Evolutionary conservation across 1,139 yeast genomes (phyloP).

Genomic region (Wickerhamomyces sp.): DNA sequence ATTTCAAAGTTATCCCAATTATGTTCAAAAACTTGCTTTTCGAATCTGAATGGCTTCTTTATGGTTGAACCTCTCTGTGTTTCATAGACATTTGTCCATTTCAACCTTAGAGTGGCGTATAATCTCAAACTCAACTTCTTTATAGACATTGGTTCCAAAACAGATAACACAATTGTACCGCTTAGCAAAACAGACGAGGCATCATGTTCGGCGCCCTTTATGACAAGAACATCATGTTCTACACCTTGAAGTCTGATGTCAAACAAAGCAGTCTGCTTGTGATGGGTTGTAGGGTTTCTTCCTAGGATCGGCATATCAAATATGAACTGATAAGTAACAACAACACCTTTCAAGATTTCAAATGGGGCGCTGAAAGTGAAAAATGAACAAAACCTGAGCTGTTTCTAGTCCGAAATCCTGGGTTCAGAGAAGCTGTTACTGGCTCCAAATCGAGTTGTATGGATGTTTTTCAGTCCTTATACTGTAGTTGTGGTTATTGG

Average conservation of each 20-base stretch:
- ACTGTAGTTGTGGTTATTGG: too few relatives aligned
- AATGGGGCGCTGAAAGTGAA: too few relatives aligned
- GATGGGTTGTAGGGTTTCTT: constrained; percentile 7
- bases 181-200: constrained; percentile 73
- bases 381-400: too few relatives aligned
- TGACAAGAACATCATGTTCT: constrained; percentile 74
- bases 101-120: constrained; percentile 57
- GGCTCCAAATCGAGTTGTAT: too few relatives aligned
- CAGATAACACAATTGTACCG: constrained; percentile 75
- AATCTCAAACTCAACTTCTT: constrained; percentile 59
- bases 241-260: constrained; percentile 60
- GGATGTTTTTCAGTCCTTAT: too few relatives aligned
- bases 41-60: constrained; percentile 53
- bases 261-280: constrained; percentile 40
- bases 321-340: too few relatives aligned
- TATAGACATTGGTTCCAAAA: constrained; percentile 69
- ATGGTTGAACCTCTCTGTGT: constrained; percentile 40
- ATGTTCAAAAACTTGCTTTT: constrained; percentile 66
- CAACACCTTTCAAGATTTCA: too few relatives aligned
- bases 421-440: too few relatives aligned
- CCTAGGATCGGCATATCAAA: constrained; percentile 21
- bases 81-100: constrained; percentile 48
- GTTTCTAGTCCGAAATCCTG: too few relatives aligned
- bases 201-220: constrained; percentile 73
- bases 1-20: constrained; percentile 69